Percentiles rank a stretch among this genome's conserved stretches.
Conservation (phyloP, 306 rosid species). For the Cajanus cajan region DNA sequence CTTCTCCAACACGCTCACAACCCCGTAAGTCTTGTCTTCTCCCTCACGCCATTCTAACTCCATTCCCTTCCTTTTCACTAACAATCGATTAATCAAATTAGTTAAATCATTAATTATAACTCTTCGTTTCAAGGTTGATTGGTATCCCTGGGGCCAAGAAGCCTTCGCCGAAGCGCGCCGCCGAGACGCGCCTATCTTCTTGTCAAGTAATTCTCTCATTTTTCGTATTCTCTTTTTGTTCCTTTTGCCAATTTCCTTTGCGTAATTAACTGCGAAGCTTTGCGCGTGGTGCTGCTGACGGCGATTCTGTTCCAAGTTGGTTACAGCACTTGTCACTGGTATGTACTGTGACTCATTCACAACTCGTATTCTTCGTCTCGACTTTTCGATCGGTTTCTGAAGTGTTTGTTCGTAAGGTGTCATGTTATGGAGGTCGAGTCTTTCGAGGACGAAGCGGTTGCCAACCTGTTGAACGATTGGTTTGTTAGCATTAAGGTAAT, state of each 20-base stretch:
- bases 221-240: not conserved
- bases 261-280: constrained; percentile 24
- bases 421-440: constrained; percentile 99
- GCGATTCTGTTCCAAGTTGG: constrained; percentile 61
- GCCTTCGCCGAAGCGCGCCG: constrained; percentile 82
- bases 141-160: constrained; percentile 99
- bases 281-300: constrained; percentile 29
- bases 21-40: constrained; percentile 43
- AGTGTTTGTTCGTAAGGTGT: constrained; percentile 55
- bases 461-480: constrained; percentile 82
- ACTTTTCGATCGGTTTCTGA: constrained; percentile 6
- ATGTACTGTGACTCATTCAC: not conserved
- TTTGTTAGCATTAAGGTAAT: constrained; percentile 88
- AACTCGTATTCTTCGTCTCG: not conserved
- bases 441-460: constrained; percentile 78
- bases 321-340: constrained; percentile 99
- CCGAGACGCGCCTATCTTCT: constrained; percentile 83
- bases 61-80: not conserved
- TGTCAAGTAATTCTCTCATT: constrained; percentile 63
- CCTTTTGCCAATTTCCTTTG: not conserved
- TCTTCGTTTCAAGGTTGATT: constrained; percentile 62
- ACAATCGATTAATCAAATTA: not conserved
- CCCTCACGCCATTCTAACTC: not conserved
- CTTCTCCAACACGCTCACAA: constrained; percentile 96
- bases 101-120: not conserved